Evolutionary conservation across 345 rosid genomes (phyloP).

Genomic region (Citrus hindsii): DNA sequence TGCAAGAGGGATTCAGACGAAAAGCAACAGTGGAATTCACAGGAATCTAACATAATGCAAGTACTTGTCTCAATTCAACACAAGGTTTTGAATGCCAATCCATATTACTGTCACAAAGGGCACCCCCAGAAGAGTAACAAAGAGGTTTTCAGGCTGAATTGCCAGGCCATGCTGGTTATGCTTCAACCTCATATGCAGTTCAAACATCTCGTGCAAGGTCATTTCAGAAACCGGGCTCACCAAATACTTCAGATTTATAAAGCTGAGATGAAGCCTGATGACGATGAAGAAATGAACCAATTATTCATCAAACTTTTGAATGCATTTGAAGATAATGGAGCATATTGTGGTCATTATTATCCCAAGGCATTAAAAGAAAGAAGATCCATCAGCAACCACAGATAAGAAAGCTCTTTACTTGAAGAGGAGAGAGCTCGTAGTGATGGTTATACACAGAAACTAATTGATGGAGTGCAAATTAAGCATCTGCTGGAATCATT

Average conservation of each 20-base stretch:
- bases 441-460: neutral
- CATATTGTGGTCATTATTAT: conserved; percentile 15
- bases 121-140: neutral
- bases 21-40: neutral
- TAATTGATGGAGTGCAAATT: neutral
- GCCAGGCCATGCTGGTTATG: conserved; percentile 7
- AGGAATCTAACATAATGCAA: neutral
- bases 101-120: neutral
- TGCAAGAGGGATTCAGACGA: neutral
- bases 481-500: neutral
- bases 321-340: conserved; percentile 10
- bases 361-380: neutral
- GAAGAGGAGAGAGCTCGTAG: neutral
- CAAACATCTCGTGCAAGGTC: conserved; percentile 1
- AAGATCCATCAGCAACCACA: neutral
- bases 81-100: neutral
- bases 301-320: conserved; percentile 13
- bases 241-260: conserved; percentile 17
- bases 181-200: neutral
- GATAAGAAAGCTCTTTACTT: neutral
- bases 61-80: conserved; percentile 12
- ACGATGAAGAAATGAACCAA: neutral
- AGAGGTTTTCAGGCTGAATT: conserved; percentile 6
- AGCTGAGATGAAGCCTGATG: neutral
- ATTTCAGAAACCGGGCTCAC: conserved; percentile 12